A percentile compares a stretch with the other conserved stretches of the same genome.
Conservation (phyloP, 441 rosid genomes). For the Bocquillonia castaneifolia region DNA sequence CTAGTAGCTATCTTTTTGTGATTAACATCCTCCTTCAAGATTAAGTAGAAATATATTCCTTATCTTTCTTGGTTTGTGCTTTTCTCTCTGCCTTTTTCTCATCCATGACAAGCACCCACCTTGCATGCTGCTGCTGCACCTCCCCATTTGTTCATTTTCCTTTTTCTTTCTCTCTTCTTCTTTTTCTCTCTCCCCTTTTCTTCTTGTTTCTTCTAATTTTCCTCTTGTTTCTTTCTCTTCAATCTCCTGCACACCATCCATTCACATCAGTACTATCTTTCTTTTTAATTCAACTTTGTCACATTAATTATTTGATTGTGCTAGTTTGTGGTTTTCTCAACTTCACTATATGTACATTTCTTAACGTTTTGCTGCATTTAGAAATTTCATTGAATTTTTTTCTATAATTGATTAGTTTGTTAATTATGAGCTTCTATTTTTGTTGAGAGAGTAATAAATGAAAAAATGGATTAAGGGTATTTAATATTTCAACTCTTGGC, state of each 20-base stretch:
- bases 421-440: too few relatives aligned
- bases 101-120: slow-evolving; percentile 80
- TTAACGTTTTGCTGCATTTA: too few relatives aligned
- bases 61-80: slow-evolving; percentile 42
- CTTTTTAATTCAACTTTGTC: not conserved
- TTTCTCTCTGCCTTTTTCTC: slow-evolving; percentile 48
- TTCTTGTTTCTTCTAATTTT: slow-evolving; percentile 28
- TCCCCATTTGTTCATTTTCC: slow-evolving; percentile 28
- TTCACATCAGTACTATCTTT: slow-evolving; percentile 8
- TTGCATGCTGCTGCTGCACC: slow-evolving; percentile 29
- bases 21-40: slow-evolving; percentile 29
- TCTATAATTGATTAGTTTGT: too few relatives aligned
- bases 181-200: slow-evolving; percentile 13
- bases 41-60: slow-evolving; percentile 41
- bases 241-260: slow-evolving; percentile 33
- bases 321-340: too few relatives aligned
- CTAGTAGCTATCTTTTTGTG: not conserved
- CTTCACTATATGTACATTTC: too few relatives aligned
- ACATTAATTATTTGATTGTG: not conserved
- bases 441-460: too few relatives aligned
- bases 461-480: too few relatives aligned
- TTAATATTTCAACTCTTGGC: too few relatives aligned
- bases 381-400: too few relatives aligned
- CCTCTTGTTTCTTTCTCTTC: slow-evolving; percentile 36
- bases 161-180: slow-evolving; percentile 24